Percentiles rank a stretch among this genome's conserved stretches.
Evolutionary conservation across 495 filamentous ascomycete species (phyloP).

Genomic region (Xylaria palmicola): DNA sequence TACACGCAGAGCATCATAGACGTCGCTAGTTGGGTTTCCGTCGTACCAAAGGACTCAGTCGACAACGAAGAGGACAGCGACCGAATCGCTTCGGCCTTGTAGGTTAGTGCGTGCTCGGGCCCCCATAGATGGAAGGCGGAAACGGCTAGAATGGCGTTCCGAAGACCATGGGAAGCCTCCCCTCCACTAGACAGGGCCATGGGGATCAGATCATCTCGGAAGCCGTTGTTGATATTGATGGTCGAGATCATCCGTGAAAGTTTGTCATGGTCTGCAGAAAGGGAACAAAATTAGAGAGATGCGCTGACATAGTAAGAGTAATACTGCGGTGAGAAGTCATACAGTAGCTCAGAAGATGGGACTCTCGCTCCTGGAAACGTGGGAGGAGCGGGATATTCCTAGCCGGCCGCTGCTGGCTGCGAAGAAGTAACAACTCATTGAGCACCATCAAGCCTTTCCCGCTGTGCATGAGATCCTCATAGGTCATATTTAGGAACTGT

Average conservation of each 20-base stretch:
- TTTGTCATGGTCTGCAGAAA: slow-evolving; percentile 23
- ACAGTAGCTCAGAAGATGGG: slow-evolving; percentile 34
- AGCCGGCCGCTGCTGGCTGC: slow-evolving; percentile 21
- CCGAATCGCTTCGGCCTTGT: slow-evolving; percentile 33
- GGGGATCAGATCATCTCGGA: slow-evolving; percentile 34
- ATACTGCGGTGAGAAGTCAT: background rate
- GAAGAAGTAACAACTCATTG: slow-evolving; percentile 23
- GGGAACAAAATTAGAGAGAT: slow-evolving; percentile 16
- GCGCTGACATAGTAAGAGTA: background rate
- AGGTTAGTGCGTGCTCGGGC: slow-evolving; percentile 28
- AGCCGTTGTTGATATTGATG: slow-evolving; percentile 35
- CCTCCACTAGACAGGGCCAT: slow-evolving; percentile 29
- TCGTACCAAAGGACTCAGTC: slow-evolving; percentile 24
- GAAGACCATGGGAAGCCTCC: slow-evolving; percentile 29
- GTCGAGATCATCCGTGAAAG: slow-evolving; percentile 39
- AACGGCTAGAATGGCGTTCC: slow-evolving; percentile 37
- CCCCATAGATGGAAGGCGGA: slow-evolving; percentile 36
- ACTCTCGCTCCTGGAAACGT: slow-evolving; percentile 27
- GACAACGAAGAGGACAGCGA: slow-evolving; percentile 31
- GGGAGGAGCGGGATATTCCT: slow-evolving; percentile 26
- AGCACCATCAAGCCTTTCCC: slow-evolving; percentile 29
- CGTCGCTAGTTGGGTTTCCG: slow-evolving; percentile 36
- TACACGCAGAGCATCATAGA: slow-evolving; percentile 42
- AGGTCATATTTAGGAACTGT: slow-evolving; percentile 33
- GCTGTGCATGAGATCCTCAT: slow-evolving; percentile 27